phyloP scores from a whole-genome alignment of 2,329 filamentous ascomycete species.

The Raffaelea arxii region DNA sequence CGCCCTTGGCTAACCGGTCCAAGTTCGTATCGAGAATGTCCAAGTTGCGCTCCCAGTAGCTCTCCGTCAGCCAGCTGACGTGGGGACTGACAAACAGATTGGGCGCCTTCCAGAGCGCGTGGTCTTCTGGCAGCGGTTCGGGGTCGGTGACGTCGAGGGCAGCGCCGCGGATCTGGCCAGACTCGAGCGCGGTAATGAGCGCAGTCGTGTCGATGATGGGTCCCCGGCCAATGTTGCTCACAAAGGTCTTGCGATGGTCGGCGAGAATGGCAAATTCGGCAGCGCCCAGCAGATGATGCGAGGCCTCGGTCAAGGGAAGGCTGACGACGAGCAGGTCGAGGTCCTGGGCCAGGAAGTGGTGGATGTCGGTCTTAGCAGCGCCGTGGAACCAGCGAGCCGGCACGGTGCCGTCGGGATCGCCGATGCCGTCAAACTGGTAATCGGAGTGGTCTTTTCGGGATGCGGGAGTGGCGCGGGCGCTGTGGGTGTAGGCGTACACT shows the following conservation, averaged over 20 bases:
- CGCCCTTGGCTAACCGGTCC: background rate
- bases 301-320: constrained; percentile 29
- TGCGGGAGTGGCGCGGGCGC: constrained; percentile 37
- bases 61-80: constrained; percentile 17
- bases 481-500: constrained; percentile 58
- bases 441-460: constrained; percentile 43
- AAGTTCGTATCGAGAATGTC: constrained; percentile 7
- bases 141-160: constrained; percentile 34
- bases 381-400: constrained; percentile 32
- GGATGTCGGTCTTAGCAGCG: constrained; percentile 17
- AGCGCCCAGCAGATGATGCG: constrained; percentile 29
- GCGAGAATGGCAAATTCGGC: constrained; percentile 19
- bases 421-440: constrained; percentile 55
- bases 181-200: constrained; percentile 31
- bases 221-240: constrained; percentile 36
- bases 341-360: constrained; percentile 29
- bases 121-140: constrained; percentile 13
- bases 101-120: constrained; percentile 8
- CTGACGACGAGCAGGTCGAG: constrained; percentile 32
- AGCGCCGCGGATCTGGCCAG: constrained; percentile 33
- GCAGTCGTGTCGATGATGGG: constrained; percentile 38
- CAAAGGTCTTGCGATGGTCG: constrained; percentile 29
- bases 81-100: constrained; percentile 8
- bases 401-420: constrained; percentile 28
- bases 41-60: constrained; percentile 4